Base-by-base conservation (phyloP, 805 yeast species). In the Lipomyces oligophaga region DNA sequence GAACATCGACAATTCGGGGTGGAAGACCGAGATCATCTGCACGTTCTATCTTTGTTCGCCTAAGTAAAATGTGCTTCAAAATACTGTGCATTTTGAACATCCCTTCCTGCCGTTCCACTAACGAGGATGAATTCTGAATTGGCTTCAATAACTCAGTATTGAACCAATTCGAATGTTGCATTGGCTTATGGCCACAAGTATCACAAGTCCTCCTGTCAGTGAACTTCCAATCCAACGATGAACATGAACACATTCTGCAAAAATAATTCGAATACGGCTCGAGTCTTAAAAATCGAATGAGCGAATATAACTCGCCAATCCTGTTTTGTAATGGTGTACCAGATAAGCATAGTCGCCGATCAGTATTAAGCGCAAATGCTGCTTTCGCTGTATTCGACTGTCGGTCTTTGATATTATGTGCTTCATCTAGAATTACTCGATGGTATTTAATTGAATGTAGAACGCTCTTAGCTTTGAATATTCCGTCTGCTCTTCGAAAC, bases 1-100 rank as follows among this genome's bases (percentile, higher is more conserved):
- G 73, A 39, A 93, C 81, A 55, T 85, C 95, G 28, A 90, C 97
- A 25, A 89, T 80, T 58, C 97, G 77, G 2, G 99, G 99, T 2
- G 99, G 99, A 38, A 93, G 71, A 1, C 99, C 99, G 55, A 93
- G 72, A 70, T 93, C 99, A 64, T 94, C 98, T 0, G 99, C 97
- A 39, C 97, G 75, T 67, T 93, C 97, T 3, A 90, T 77, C 63
- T 93, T 94, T 0, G 99, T 93, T 67, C 99, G 78, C 61, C 99
- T 75, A 49, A 93, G 68, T 97, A 93, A 88, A 31, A 90, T 76
- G 57, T 85, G 87, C 49, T 79, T 76, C 60, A 93, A 68, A 22
- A 93, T 67, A 11, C 78, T 65, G 52, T 93, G 85, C 60, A 93
- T 78, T 52, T 87, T 80, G 33, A 75, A 73, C 67, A 93, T 88